Conservation (phyloP, 208 protist genomes). For the Acanthamoeba quina region DNA sequence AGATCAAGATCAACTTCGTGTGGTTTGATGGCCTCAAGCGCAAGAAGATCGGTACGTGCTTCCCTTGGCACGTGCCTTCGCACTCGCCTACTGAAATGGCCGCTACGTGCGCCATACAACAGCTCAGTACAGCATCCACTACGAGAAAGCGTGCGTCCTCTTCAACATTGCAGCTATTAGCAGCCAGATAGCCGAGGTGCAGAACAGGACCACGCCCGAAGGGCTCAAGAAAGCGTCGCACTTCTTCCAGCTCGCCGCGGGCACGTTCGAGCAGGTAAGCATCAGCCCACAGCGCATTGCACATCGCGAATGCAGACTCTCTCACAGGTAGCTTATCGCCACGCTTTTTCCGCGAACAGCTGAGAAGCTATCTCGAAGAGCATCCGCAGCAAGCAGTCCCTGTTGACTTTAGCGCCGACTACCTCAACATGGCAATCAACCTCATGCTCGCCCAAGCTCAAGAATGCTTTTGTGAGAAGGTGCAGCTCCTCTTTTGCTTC, state of each 20-base stretch:
- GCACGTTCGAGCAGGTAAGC: slow-evolving; percentile 34
- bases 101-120: background rate
- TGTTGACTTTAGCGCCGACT: slow-evolving; percentile 15
- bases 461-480: slow-evolving; percentile 67
- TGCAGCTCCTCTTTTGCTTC: background rate
- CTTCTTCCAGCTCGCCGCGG: slow-evolving; percentile 53
- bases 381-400: slow-evolving; percentile 14
- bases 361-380: slow-evolving; percentile 29
- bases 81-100: background rate
- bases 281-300: background rate
- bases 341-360: background rate
- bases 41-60: slow-evolving; percentile 29
- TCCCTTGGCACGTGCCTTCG: background rate
- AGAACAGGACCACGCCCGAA: slow-evolving; percentile 49
- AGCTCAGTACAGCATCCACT: slow-evolving; percentile 48
- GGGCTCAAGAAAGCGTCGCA: slow-evolving; percentile 49
- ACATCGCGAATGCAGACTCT: too few relatives aligned
- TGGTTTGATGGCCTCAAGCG: slow-evolving; percentile 37
- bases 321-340: background rate
- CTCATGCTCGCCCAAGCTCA: slow-evolving; percentile 56
- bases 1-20: slow-evolving; percentile 11
- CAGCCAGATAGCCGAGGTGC: slow-evolving; percentile 24
- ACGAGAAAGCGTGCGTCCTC: slow-evolving; percentile 16
- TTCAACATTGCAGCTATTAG: slow-evolving; percentile 51
- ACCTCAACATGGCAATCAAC: slow-evolving; percentile 37